Evolutionary conservation across 352 stramenopile genomes (phyloP).

Genomic region (Pythium insidiosum): DNA sequence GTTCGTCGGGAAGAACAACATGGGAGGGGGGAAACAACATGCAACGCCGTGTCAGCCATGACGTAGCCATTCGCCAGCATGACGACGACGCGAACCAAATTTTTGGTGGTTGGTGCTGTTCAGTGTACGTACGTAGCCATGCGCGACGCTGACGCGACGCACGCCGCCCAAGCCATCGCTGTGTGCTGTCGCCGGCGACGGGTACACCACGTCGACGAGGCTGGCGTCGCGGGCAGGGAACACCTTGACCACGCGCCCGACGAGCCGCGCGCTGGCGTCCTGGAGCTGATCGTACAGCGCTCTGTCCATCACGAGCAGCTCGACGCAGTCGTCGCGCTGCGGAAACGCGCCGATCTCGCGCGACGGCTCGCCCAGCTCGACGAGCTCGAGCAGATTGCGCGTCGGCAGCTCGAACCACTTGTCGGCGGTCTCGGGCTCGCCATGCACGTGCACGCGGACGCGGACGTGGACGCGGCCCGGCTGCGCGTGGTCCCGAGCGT

Average conservation of each 20-base stretch:
- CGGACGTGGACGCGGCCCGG: neutral
- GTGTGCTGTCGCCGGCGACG: too few relatives aligned
- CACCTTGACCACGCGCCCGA: conserved; percentile 30
- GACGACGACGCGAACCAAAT: too few relatives aligned
- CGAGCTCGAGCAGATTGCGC: conserved; percentile 19
- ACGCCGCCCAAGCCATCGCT: too few relatives aligned
- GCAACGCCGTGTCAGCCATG: too few relatives aligned
- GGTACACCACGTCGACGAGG: conserved; percentile 37
- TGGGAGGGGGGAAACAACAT: too few relatives aligned
- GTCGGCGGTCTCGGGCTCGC: conserved; percentile 31
- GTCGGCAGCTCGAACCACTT: conserved; percentile 26
- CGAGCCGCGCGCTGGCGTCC: conserved; percentile 9
- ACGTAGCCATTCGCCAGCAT: too few relatives aligned
- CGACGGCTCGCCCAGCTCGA: conserved; percentile 13
- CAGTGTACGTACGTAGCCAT: too few relatives aligned
- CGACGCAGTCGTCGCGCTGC: conserved; percentile 20
- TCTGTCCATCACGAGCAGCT: conserved; percentile 28
- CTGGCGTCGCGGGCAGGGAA: conserved; percentile 34
- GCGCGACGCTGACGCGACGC: too few relatives aligned
- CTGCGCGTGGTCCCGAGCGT: neutral
- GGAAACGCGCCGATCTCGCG: conserved; percentile 33
- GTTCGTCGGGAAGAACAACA: too few relatives aligned
- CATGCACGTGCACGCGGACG: conserved; percentile 29
- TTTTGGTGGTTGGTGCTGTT: too few relatives aligned
- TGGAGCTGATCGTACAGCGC: conserved; percentile 8